These are phyloP conservation scores for Metschnikowia picachoensis DNA, from an alignment of 805 yeast species.

Conservation along the genomic window DNA sequence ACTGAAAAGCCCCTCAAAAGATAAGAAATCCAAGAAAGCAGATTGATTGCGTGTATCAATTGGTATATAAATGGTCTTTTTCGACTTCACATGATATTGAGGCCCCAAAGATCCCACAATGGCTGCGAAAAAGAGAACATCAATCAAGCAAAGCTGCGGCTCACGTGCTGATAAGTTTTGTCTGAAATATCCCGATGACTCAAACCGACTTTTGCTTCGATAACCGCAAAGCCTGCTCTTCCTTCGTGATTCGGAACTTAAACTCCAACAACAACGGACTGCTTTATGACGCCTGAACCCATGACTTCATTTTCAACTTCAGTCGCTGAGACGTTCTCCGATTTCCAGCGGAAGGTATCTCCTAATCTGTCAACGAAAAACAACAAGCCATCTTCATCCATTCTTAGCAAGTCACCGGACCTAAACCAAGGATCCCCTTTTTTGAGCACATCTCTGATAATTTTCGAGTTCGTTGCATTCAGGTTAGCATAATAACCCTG, in stretches of 20 bases:
- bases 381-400: slow-evolving; percentile 64
- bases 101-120: too few species aligned
- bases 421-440: slow-evolving; percentile 92
- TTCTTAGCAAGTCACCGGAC: slow-evolving; percentile 75
- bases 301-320: slow-evolving; percentile 82
- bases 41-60: too few species aligned
- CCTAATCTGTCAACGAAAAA: slow-evolving; percentile 92
- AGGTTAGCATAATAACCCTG: slow-evolving; percentile 87
- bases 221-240: slow-evolving; percentile 85
- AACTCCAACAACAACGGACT: slow-evolving; percentile 84
- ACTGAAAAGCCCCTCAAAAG: too few species aligned
- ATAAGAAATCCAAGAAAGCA: too few species aligned
- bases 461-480: slow-evolving; percentile 73
- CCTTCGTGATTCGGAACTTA: slow-evolving; percentile 88
- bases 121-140: too few species aligned
- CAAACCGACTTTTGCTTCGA: slow-evolving; percentile 47
- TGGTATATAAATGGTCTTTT: too few species aligned
- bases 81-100: too few species aligned
- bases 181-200: slow-evolving; percentile 21
- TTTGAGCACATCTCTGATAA: slow-evolving; percentile 66
- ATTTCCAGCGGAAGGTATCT: slow-evolving; percentile 95
- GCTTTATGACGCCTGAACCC: slow-evolving; percentile 46
- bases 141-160: slow-evolving; percentile 46
- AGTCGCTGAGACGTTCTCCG: slow-evolving; percentile 90
- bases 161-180: slow-evolving; percentile 27